Conservation (phyloP, 2,329 filamentous ascomycete genomes). For the Botrytis squamosa region DNA sequence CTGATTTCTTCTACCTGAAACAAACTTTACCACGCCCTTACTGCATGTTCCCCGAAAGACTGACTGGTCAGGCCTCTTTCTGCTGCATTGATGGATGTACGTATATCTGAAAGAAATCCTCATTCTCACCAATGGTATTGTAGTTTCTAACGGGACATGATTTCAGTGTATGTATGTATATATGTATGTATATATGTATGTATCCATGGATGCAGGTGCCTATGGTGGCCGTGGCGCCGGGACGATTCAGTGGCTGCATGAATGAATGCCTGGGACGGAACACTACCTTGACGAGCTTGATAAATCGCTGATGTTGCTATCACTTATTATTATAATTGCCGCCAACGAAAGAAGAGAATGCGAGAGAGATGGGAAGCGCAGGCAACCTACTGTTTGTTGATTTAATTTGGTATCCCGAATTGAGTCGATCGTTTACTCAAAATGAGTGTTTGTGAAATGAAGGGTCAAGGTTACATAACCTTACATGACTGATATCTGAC, state of each 20-base stretch:
- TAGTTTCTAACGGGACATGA: not conserved
- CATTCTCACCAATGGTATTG: not conserved
- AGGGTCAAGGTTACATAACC: not conserved
- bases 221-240: not conserved
- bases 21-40: not conserved
- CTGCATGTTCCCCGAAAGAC: not conserved
- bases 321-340: no score
- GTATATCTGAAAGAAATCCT: not conserved
- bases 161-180: not conserved
- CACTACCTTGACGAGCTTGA: not conserved
- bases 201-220: not conserved
- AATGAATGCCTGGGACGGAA: not conserved
- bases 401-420: not conserved
- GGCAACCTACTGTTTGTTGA: not conserved
- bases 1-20: not conserved
- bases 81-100: not conserved
- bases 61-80: not conserved
- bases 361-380: not conserved
- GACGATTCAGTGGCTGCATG: not conserved
- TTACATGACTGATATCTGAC: not conserved
- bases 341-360: not conserved
- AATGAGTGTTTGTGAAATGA: not conserved
- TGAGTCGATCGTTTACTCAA: not conserved
- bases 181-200: no score
- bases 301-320: not conserved